A percentile compares a stretch with the other conserved stretches of the same genome.
Evolutionary conservation across 179 eudicot species (phyloP).

Genomic region (Drosera spatulata): DNA sequence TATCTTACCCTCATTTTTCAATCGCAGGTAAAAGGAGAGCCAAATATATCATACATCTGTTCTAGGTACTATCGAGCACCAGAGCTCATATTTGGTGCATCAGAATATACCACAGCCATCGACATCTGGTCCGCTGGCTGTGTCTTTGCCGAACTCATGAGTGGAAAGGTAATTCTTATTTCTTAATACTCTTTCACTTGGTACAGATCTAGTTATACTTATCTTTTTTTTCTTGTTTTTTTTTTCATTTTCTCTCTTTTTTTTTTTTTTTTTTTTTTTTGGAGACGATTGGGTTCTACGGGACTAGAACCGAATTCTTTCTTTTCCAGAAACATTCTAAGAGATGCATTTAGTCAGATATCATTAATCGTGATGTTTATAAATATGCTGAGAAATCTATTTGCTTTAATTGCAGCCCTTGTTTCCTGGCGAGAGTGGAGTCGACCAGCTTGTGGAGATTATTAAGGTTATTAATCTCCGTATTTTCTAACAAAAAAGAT

Average conservation of each 20-base stretch:
- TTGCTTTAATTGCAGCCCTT: slow-evolving; percentile 50
- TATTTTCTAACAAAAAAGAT: no score
- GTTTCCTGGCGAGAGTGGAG: slow-evolving; percentile 95
- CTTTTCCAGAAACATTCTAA: no score
- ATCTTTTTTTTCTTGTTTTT: no score
- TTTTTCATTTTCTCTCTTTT: no score
- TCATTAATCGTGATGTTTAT: background rate
- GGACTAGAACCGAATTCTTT: no score
- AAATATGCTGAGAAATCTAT: background rate
- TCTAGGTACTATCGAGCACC: slow-evolving; percentile 97
- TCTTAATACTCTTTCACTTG: background rate
- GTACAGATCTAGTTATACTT: background rate
- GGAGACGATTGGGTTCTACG: no score
- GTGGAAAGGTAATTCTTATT: slow-evolving; percentile 55
- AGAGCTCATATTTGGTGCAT: slow-evolving; percentile 92
- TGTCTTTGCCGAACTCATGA: slow-evolving; percentile 82
- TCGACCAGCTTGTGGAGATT: slow-evolving; percentile 94
- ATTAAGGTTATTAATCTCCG: no score
- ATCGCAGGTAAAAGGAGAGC: slow-evolving; percentile 89
- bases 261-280: no score
- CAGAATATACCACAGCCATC: slow-evolving; percentile 80
- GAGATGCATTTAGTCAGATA: no score
- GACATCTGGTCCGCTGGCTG: slow-evolving; percentile 97
- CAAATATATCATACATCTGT: slow-evolving; percentile 90
- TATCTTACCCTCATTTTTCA: background rate